Base-by-base conservation (phyloP, 352 stramenopile species). In the Globisporangium acanthophoron region DNA sequence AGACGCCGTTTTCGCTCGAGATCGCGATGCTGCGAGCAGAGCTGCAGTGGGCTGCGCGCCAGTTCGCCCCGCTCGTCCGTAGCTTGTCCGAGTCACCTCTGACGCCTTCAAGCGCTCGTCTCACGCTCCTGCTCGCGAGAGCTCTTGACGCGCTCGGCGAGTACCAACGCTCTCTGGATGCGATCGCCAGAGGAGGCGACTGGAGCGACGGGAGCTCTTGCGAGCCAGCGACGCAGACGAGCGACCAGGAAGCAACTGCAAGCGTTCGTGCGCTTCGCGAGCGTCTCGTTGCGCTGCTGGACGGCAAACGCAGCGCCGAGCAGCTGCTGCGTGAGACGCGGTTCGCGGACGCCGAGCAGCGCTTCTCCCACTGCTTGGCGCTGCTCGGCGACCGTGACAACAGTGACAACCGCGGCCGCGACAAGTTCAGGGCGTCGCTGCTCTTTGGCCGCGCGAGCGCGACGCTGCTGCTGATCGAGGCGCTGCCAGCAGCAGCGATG, bases 81-180 rank as follows among this genome's bases (percentile, higher is more conserved):
- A 58, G 67, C 52, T 49, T 76, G 18, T 49, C 64, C 0, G 11
- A 35, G n/a, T 72, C 61, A 3, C 20, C 58, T 11, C 61, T 77
- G 8, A 59, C 43, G 9, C 13, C 24, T 21, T 27, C 53, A 40
- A 53, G 54, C 56, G 48, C 54, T 8, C 41, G 52, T 37, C 43
- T 80, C 45, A 75, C 66, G 27, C 41, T 78, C 40, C 11, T 59
- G 12, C 53, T 67, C 48, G 63, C 66, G 50, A 58, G 45, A n/a
- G 64, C 64, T 12, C 49, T 80, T 13, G 66, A 63, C 13, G 60
- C 49, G 0, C 18, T 54, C 0, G 65, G 67, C 1, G 57, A 61
- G 49, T 72, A 62, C 47, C 61, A 52, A 20, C 54, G 60, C 37
- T 71, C 67, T 5, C 62, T 78, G 6, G 16, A 48, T 1, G 45